These are phyloP conservation scores for Ceratorhiza oryzae-sativae DNA, from an alignment of 1,284 basidiomycete genomes.

Conservation along the genomic window DNA sequence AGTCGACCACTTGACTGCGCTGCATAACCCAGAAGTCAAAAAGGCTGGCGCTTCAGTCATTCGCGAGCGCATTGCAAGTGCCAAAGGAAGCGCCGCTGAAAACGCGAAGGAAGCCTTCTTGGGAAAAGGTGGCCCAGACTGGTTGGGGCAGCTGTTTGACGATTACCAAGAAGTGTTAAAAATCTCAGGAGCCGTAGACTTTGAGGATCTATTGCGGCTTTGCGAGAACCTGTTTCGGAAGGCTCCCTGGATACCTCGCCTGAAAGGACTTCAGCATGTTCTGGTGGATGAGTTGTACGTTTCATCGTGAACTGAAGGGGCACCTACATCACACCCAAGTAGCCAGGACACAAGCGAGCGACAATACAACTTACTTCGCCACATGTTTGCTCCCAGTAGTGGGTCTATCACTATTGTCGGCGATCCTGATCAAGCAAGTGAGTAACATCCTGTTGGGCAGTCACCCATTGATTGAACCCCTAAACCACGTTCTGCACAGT, in stretches of 20 bases:
- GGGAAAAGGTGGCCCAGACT: neutral
- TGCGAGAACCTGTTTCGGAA: slow-evolving; percentile 73
- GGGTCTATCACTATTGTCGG: slow-evolving; percentile 83
- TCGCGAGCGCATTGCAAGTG: slow-evolving; percentile 45
- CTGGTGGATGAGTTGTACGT: slow-evolving; percentile 90
- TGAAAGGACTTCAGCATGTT: slow-evolving; percentile 75
- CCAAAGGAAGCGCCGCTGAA: neutral
- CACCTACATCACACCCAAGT: slow-evolving; percentile 11
- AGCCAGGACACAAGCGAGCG: slow-evolving; percentile 89
- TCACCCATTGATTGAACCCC: neutral
- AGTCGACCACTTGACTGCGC: too few relatives aligned
- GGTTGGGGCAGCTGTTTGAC: slow-evolving; percentile 63
- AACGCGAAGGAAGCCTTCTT: too few relatives aligned
- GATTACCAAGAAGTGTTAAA: slow-evolving; percentile 73
- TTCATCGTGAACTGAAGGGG: neutral
- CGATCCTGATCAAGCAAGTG: slow-evolving; percentile 91
- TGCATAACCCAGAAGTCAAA: too few relatives aligned
- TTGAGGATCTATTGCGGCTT: slow-evolving; percentile 85
- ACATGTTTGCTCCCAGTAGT: slow-evolving; percentile 63
- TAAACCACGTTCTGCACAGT: slow-evolving; percentile 53
- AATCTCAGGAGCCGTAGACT: slow-evolving; percentile 79
- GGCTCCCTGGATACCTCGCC: slow-evolving; percentile 57
- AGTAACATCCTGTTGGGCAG: slow-evolving; percentile 40
- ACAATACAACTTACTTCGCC: slow-evolving; percentile 82
- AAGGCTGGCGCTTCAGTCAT: too few relatives aligned